Conservation (phyloP, 345 rosid species). For the Adansonia digitata region DNA sequence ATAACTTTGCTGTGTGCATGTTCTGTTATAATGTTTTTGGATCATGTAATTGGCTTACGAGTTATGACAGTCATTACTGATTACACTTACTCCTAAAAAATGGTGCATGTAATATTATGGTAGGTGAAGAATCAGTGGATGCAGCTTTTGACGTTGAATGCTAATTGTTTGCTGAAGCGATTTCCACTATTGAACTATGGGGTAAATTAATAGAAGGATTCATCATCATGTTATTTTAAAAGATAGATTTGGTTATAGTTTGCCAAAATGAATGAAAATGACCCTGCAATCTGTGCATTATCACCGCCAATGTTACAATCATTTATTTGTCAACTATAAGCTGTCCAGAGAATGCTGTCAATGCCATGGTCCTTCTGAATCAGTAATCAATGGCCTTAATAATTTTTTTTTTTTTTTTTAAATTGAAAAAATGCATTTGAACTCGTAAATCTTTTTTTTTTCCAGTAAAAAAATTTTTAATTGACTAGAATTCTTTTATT, state of each 20-base stretch:
- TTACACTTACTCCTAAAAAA: not conserved
- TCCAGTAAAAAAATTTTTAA: not conserved
- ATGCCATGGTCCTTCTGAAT: too few relatives aligned
- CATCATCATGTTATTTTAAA: not conserved
- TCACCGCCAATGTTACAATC: not conserved
- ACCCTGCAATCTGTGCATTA: not conserved
- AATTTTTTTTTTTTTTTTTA: too few relatives aligned
- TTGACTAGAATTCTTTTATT: not conserved
- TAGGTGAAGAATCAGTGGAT: not conserved
- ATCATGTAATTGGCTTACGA: not conserved
- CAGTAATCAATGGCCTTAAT: too few relatives aligned
- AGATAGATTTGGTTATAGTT: not conserved
- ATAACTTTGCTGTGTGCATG: not conserved
- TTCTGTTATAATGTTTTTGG: not conserved
- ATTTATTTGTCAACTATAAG: not conserved
- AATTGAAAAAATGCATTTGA: too few relatives aligned
- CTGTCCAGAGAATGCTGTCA: not conserved
- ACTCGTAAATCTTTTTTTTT: too few relatives aligned
- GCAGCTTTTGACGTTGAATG: not conserved
- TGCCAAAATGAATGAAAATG: not conserved
- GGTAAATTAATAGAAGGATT: not conserved
- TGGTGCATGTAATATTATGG: not conserved
- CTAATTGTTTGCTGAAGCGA: not conserved
- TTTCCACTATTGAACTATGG: not conserved
- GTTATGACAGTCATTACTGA: not conserved